A percentile compares a stretch with the other conserved stretches of the same genome.
phyloP scores from a whole-genome alignment of 371 early-diverging fungal genomes.

The Mortierella sp. region DNA sequence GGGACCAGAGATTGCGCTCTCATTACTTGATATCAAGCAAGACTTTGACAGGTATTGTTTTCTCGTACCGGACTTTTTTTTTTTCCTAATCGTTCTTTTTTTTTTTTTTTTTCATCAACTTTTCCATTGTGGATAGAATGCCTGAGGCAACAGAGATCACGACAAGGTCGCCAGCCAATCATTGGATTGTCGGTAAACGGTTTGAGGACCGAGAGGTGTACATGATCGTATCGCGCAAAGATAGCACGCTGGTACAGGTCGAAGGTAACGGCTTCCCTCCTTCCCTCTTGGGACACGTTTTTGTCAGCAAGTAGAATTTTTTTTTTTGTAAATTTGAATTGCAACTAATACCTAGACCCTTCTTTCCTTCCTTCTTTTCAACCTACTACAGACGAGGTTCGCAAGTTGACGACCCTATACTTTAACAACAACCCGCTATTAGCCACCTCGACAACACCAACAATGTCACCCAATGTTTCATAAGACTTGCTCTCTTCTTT shows the following conservation, averaged over 20 bases:
- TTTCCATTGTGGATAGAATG: conserved; percentile 27
- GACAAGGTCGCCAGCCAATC: conserved; percentile 67
- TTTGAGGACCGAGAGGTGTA: conserved; percentile 65
- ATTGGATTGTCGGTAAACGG: conserved; percentile 71
- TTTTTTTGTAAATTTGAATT: neutral
- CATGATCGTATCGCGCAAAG: conserved; percentile 69
- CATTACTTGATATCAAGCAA: conserved; percentile 62
- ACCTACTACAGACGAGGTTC: conserved; percentile 38
- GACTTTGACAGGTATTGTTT: conserved; percentile 60
- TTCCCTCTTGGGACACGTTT: too few species aligned
- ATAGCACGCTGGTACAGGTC: conserved; percentile 66
- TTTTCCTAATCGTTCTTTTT: neutral
- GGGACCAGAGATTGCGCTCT: conserved; percentile 41
- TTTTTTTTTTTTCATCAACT: neutral
- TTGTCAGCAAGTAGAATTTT: neutral
- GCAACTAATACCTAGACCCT: neutral
- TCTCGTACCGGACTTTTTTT: neutral
- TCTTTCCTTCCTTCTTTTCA: too few species aligned
- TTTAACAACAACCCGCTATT: conserved; percentile 28
- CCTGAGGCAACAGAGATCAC: conserved; percentile 65
- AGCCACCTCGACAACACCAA: neutral
- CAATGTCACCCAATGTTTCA: neutral
- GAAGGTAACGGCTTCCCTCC: conserved; percentile 61
- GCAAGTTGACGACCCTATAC: conserved; percentile 45
- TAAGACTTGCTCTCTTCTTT: neutral